Evolutionary conservation across 768 basidiomycete genomes (phyloP), one percentile per base, ranked within the genome.

Genomic region (Paxillus involutus): DNA sequence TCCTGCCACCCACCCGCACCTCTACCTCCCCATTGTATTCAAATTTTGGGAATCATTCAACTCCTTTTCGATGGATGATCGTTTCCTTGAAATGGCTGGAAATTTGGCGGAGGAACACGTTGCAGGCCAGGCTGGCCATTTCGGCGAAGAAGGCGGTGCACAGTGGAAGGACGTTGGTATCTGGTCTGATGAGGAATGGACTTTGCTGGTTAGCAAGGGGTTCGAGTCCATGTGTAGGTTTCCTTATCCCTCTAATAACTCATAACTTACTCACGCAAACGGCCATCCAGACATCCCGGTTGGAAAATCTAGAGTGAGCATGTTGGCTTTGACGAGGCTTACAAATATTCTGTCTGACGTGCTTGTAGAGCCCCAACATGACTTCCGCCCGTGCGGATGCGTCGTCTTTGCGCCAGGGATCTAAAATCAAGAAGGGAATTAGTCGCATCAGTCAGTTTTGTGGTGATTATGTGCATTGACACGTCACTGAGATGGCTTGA

Each of bases 161-260:
- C 71, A 74, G 52, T 88, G 85, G 85, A 88, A 86, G 67, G 89
- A 91, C 59, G 80, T 98, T 35, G 95, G 95, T 12, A 94, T 98
- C 51, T 94, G 93, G 82, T 86, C 82, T 5, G 81, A 91, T 53
- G 76, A 81, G 41, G 86, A 98, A 69, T 98, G 93, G 85, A 83
- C 84, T 51, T 75, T 88, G 26, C 73, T 98, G 46, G 81, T 94
- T 58, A 85, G 85, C 35, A 95, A 94, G 68, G 88, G 89, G 13
- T 73, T 98, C 33, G 79, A 82, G 32, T 87, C 89, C 6, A 86
- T 93, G 85, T 86, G 89, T 88, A 69, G 42, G 66, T 40, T 24
- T 47, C 29, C n/a, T 36, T 35, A 17, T 37, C 24, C 41, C 44
- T 49, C 16, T 53, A 30, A 55, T 45, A n/a, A 30, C 33, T 40